A percentile compares a stretch with the other conserved stretches of the same genome.
Conservation (phyloP, 257 asterid species). For the Plantago ovata region DNA sequence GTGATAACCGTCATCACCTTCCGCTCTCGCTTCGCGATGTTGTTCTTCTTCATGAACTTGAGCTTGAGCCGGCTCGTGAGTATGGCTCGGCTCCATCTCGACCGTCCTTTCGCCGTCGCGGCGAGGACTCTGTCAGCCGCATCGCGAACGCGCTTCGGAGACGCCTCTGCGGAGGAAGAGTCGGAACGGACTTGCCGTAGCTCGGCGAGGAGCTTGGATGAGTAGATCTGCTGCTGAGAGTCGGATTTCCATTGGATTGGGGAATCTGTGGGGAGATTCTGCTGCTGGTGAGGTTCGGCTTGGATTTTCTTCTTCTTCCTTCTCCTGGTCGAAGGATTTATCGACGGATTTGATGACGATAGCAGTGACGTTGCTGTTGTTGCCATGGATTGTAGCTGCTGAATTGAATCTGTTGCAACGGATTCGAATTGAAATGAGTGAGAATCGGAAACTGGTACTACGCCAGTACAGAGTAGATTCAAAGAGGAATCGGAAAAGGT, state of each 20-base stretch:
- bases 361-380: constrained; percentile 37
- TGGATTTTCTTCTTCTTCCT: constrained; percentile 45
- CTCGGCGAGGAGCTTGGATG: constrained; percentile 76
- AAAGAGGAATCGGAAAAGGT: neutral
- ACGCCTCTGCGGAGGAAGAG: constrained; percentile 20
- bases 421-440: neutral
- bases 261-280: constrained; percentile 16
- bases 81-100: constrained; percentile 92
- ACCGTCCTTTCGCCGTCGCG: constrained; percentile 74
- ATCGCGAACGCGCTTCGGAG: constrained; percentile 57
- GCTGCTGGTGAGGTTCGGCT: constrained; percentile 25
- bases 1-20: constrained; percentile 33
- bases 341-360: constrained; percentile 33
- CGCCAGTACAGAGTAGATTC: constrained; percentile 1
- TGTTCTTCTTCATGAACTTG: constrained; percentile 67
- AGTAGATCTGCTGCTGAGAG: constrained; percentile 71
- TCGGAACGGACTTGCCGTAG: constrained; percentile 64
- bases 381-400: neutral
- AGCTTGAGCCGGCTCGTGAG: constrained; percentile 66
- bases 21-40: constrained; percentile 45
- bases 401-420: neutral
- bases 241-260: constrained; percentile 67
- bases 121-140: constrained; percentile 82
- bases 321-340: constrained; percentile 38
- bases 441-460: neutral